Evolutionary conservation across 352 stramenopile species (phyloP), one percentile per base, ranked within the genome.

Genomic region (Phytophthora vignae): DNA sequence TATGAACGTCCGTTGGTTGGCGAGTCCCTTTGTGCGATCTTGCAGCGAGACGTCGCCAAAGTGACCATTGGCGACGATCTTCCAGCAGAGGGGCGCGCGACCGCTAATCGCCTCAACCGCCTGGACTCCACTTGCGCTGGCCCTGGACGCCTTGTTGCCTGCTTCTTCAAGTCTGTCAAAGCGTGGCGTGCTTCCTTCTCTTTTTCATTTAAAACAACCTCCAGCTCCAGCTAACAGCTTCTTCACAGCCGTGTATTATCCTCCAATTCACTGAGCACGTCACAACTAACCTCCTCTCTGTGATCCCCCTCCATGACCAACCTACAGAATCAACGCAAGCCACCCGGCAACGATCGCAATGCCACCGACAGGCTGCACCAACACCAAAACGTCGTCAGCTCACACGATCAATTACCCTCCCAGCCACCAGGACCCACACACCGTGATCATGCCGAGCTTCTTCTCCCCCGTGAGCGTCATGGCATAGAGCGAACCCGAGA

Each of bases 381-480:
- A 17, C 15, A 67, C 9, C 27, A 52, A n/a, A 22, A 62, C 29
- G 2, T 29, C 25, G n/a, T 76, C 14, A 76, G 44, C 44, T 21
- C 61, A 31, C 42, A 5, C 58, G 7, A 7, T 44, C 19, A 31
- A 38, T 2, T 29, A 12, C 29, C 17, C 38, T 29, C 50, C 10
- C 33, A 40, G n/a, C 33, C 14, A 10, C 55, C 46, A 15, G 15
- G 1, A 14, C 22, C 0, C 3, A 78, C 81, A 21, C 64, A 96
- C 89, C 76, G 89, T 95, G 68, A 96, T 69, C 40, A 84, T 82
- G 56, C 89, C 89, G 52, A 95, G 82, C 58, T 92, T 93, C 66
- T 81, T 78, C 58, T 95, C 62, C 19, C 90, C 77, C 27, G 84
- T 93, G 27, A 96, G 81, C 48, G 90, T 87, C 76, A 96, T 88